Percentiles rank a stretch among this genome's conserved stretches.
Conservation (phyloP, 1,284 basidiomycete genomes). For the Heterobasidion annosum region DNA sequence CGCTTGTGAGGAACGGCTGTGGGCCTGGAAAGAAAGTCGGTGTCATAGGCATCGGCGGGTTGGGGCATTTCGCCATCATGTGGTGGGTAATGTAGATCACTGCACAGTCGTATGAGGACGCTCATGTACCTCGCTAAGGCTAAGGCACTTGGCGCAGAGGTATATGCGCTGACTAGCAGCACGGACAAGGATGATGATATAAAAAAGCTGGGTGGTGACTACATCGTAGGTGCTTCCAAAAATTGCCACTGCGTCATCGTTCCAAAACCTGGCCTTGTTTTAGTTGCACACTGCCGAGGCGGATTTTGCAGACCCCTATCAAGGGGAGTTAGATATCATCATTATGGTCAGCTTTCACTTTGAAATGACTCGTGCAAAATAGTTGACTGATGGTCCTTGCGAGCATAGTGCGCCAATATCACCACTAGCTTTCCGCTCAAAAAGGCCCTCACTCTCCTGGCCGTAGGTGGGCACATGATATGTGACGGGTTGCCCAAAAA, state of each 20-base stretch:
- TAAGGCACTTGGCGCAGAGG: conserved; percentile 31
- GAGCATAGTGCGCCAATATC: neutral
- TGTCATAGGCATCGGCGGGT: conserved; percentile 56
- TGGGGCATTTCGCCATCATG: conserved; percentile 24
- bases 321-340: neutral
- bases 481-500: neutral
- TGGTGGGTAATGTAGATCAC: neutral
- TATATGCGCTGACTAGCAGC: conserved; percentile 61
- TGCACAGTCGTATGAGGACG: neutral
- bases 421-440: neutral
- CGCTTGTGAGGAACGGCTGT: conserved; percentile 50
- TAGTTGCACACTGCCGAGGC: neutral
- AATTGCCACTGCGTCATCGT: neutral
- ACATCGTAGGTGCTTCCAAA: neutral
- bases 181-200: conserved; percentile 44
- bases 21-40: conserved; percentile 63
- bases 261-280: neutral
- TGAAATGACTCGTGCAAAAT: too few species aligned
- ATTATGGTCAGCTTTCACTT: neutral
- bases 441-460: neutral
- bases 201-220: neutral
- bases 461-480: neutral
- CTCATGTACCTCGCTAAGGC: neutral
- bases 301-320: neutral
- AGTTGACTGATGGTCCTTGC: neutral